Evolutionary conservation across 306 rosid species (phyloP), one percentile per base, ranked within the genome.

Genomic region (Abrus pulchellus): DNA sequence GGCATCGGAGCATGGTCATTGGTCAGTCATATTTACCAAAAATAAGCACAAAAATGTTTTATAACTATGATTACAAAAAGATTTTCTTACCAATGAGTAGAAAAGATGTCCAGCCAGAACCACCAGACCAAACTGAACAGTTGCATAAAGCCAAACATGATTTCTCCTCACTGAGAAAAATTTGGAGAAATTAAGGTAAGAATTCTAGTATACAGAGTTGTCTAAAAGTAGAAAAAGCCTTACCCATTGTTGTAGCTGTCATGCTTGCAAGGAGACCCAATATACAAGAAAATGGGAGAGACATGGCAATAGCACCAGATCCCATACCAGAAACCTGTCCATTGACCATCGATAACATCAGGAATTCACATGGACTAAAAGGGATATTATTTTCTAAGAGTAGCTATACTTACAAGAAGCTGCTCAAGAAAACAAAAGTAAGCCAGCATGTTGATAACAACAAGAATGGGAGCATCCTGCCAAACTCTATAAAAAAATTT

Each of bases 241-340:
- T 78, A 92, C 98, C 97, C 94, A 92, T 94, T 68, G 97, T 89
- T 48, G 89, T 84, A 55, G 98, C 78, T 34, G 98, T 81, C 90
- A 94, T 86, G 81, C 95, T 90, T 80, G 95, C 92, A 81, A 92
- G 85, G 83, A 89, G 97, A 53, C 98, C 95, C 81, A 92, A 75
- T 65, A 94, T 81, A 83, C 94, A 91, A 64, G 98, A 90, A 85
- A 89, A 94, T 14, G 95, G 97, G 61, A 94, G 94, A 41, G 97
- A 89, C 57, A 92, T 79, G 14, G 97, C 93, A 74, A 92, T 74
- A 14, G 95, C 94, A 47, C 90, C 80, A 0, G 94, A 86, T 84
- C 98, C 91, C 97, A 89, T 74, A 54, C 43, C 81, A 56, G 86
- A 82, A 77, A 88, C 91, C 98, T 94, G 91, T 77, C 69, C 70